These are phyloP conservation scores for Balamuthia mandrillaris DNA, from an alignment of 208 protist genomes.

Conservation along the genomic window DNA sequence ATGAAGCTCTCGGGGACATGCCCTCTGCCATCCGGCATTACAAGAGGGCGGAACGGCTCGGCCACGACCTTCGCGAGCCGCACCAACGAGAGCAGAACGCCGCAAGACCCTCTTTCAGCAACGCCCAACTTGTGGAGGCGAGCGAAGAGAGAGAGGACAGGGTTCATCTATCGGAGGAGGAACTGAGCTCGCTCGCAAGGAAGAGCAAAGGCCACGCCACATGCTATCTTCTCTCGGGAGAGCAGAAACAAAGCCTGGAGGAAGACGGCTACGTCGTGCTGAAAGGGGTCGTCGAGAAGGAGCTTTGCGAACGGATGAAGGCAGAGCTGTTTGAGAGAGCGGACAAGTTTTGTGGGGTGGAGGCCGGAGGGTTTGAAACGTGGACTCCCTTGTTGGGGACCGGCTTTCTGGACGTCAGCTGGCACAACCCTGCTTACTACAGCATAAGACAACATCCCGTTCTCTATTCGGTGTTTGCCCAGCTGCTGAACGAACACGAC, in stretches of 20 bases:
- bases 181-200: too few species aligned
- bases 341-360: neutral
- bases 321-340: neutral
- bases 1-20: too few species aligned
- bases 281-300: neutral
- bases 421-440: constrained; percentile 25
- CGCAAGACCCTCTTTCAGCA: too few species aligned
- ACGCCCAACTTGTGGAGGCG: too few species aligned
- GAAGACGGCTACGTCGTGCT: constrained; percentile 3
- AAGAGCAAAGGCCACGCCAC: too few species aligned
- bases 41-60: constrained; percentile 9
- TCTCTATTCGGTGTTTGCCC: constrained; percentile 19
- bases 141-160: too few species aligned
- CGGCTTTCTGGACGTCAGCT: constrained; percentile 5
- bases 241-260: too few species aligned
- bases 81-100: too few species aligned
- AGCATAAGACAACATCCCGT: neutral
- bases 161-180: too few species aligned
- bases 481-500: neutral
- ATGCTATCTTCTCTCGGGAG: too few species aligned
- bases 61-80: constrained; percentile 1
- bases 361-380: neutral
- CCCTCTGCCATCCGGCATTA: neutral
- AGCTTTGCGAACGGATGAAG: constrained; percentile 6
- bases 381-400: neutral